phyloP scores from a whole-genome alignment of 306 rosid genomes.

The Medicago truncatula region DNA sequence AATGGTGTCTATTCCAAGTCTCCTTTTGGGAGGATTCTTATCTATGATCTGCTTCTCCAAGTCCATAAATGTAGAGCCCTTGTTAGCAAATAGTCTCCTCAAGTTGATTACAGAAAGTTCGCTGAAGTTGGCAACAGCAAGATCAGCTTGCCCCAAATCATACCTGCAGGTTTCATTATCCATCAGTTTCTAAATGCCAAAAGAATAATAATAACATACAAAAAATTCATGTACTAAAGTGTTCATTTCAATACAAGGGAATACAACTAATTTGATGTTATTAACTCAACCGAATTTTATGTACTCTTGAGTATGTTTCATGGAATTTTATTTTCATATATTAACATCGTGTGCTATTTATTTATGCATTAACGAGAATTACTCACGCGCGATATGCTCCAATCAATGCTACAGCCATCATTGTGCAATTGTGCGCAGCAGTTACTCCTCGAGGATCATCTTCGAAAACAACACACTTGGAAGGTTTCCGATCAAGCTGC shows the following conservation, averaged over 20 bases:
- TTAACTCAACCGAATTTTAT: background rate
- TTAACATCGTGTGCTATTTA: conserved; percentile 13
- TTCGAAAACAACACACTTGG: conserved; percentile 95
- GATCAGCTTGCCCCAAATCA: conserved; percentile 94
- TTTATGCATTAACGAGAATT: conserved; percentile 21
- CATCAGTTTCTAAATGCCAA: conserved; percentile 36
- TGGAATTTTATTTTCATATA: conserved; percentile 10
- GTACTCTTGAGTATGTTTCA: conserved; percentile 6
- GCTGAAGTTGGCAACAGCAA: conserved; percentile 83
- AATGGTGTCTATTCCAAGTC: conserved; percentile 82
- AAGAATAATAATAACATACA: conserved; percentile 19
- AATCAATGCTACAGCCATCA: conserved; percentile 95
- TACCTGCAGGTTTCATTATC: conserved; percentile 62
- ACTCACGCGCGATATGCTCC: conserved; percentile 94
- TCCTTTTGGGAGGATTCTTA: conserved; percentile 82
- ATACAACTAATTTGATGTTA: background rate
- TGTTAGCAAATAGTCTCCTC: conserved; percentile 89
- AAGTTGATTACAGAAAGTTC: conserved; percentile 98
- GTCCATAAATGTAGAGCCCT: conserved; percentile 92
- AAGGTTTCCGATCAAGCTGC: conserved; percentile 95
- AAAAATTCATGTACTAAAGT: background rate
- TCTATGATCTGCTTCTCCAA: conserved; percentile 79
- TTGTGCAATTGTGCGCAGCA: conserved; percentile 97
- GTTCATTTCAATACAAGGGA: conserved; percentile 13
- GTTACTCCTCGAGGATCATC: conserved; percentile 97